Base-by-base conservation (phyloP, 208 protist genomes). In the Blastocrithidia nonstop region DNA sequence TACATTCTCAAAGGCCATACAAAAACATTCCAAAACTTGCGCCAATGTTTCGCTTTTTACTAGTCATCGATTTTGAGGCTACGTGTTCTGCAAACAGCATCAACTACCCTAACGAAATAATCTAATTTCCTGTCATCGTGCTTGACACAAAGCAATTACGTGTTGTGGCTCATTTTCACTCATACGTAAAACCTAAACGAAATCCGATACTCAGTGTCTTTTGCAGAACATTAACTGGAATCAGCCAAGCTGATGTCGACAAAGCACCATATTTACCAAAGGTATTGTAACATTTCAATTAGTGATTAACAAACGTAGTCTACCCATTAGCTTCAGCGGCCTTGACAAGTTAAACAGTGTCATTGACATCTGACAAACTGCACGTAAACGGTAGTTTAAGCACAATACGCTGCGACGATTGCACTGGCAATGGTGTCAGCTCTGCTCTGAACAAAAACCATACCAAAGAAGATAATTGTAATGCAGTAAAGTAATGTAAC, bases 101-200 rank as follows among this genome's bases (percentile, higher is more conserved):
- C 19, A 21, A 67, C 43, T 88, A 70, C 36, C 77, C 69, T 28
- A 81, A 97, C 49, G 95, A 98, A 62, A 97, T 98, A 52, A 97
- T 98, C 48, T 93, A 98, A 61, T 96, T 96, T 35, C 92, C 95
- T 6, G 81, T 93, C 1, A 82, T 98, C 2, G 65, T 89, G 26
- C 22, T 97, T 1, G 76, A 94, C 59, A 77, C 74, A 6, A 50
- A 52, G 17, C 75, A 50, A 24, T 50, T 80, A 28, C 38, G 57
- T 45, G 57, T 80, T 15, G 81, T 82, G 17, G 76, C 74, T 4
- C 72, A 92, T 61, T 93, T 93, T 33, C 88, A 93, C 62, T 49
- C 63, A 4, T 97, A 88, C 57, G 85, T 97, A 8, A 81, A 71
- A 19, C 95, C 95, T 6, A 48, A 71, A 2, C 38, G 49, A 6